Percentiles rank a stretch among this genome's conserved stretches.
These are phyloP conservation scores for Arthrobotrys entomopaga DNA, from an alignment of 2,329 filamentous ascomycete species.

Conservation along the genomic window DNA sequence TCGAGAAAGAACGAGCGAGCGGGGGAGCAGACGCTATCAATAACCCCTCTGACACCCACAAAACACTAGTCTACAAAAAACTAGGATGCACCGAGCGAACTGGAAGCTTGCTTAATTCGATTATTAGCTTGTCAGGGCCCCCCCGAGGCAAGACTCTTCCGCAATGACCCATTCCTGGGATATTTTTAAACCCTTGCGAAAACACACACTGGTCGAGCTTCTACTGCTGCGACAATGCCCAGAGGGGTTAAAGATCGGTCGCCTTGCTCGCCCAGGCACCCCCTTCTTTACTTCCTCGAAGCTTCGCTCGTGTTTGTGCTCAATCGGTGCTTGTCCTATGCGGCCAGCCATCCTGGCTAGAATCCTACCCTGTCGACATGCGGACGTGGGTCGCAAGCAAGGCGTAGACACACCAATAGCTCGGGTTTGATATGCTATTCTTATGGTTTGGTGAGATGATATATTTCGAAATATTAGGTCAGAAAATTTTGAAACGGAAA, in stretches of 20 bases:
- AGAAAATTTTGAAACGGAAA: constrained; percentile 45
- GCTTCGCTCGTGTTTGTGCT: constrained; percentile 2
- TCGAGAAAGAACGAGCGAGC: constrained; percentile 19
- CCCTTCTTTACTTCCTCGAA: neutral
- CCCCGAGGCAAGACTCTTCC: constrained; percentile 33
- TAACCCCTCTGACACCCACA: constrained; percentile 8
- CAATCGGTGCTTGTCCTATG: constrained; percentile 37
- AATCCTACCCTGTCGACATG: constrained; percentile 28
- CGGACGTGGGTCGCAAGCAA: constrained; percentile 41
- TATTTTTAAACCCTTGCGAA: constrained; percentile 55
- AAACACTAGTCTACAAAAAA: too few species aligned
- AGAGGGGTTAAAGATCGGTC: constrained; percentile 35
- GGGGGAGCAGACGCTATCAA: constrained; percentile 28
- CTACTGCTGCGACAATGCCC: constrained; percentile 13
- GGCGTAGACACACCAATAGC: constrained; percentile 52
- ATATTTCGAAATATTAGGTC: constrained; percentile 42
- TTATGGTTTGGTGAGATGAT: constrained; percentile 47
- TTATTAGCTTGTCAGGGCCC: constrained; percentile 8
- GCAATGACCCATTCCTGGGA: constrained; percentile 52
- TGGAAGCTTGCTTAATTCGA: too few species aligned
- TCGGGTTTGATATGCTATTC: constrained; percentile 48
- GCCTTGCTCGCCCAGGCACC: constrained; percentile 47
- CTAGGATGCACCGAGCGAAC: too few species aligned
- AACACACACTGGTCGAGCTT: constrained; percentile 5
- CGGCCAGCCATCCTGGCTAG: constrained; percentile 24